Base-by-base conservation (phyloP, 768 basidiomycete genomes). In the Pulveroboletus ravenelii region DNA sequence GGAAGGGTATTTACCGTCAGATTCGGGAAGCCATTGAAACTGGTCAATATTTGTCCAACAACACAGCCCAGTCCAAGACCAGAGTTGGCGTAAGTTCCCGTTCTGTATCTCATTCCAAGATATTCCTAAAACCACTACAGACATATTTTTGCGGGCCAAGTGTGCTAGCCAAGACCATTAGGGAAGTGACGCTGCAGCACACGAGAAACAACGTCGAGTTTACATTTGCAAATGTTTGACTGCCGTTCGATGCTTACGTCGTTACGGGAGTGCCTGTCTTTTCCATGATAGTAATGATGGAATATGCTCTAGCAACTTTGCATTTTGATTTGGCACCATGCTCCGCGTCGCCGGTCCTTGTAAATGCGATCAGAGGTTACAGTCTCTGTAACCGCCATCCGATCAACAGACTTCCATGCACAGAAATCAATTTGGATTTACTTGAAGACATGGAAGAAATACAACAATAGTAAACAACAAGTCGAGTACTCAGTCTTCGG, bases 111-210 rank as follows among this genome's bases (percentile, higher is more conserved):
- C 18, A 3, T 10, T 27, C 48, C 14, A 32, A 31, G 45, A 41
- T 55, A 35, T 34, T 14, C 32, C 52, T n/a, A 45, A 38, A 27
- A 30, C 37, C 32, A 40, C 44, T 20, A 29, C 47, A 87, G 86
- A 89, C 90, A 12, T 93, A 90, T 72, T 93, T 91, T 76, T 93
- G 92, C 62, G 92, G 92, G 29, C 90, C 93, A 20, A 77, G 77
- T 48, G 74, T 65, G 17, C 76, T 96, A 38, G 89, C 88, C 18
- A 87, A 85, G 48, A 72, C 80, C 12, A 83, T 96, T 70, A 86
- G 86, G 65, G 76, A 81, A 53, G 89, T 89, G 10, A 81, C 84
- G 12, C 63, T 78, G 29, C 72, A 76, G 31, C 73, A 82, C 53
- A 76, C 74, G 3, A 75, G 74, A 45, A 62, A 80, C 12, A 70